phyloP scores from a whole-genome alignment of 2,329 filamentous ascomycete genomes.

The Torrubiella hemipterigena region DNA sequence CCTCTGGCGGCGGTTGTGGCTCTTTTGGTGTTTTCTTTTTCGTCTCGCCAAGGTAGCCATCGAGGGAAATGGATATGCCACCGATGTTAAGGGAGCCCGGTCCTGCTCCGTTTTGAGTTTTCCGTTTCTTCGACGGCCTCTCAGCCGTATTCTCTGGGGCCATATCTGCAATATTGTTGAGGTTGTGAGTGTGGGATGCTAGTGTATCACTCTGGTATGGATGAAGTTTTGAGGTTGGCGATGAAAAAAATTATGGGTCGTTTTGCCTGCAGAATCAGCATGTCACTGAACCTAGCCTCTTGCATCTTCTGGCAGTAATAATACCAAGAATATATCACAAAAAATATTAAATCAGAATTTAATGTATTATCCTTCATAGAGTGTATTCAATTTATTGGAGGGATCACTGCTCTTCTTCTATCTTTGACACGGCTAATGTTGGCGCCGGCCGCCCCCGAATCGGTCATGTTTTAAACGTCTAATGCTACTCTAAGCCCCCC shows the following conservation, averaged over 20 bases:
- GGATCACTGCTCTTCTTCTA: no score
- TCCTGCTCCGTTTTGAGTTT: constrained; percentile 18
- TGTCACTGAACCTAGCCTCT: no score
- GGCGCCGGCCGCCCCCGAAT: no score
- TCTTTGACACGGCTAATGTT: no score
- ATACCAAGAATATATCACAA: no score
- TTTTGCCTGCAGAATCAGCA: no score
- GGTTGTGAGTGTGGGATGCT: not conserved
- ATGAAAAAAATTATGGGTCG: not conserved
- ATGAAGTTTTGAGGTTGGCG: not conserved
- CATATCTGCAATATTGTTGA: constrained; percentile 9
- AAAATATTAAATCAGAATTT: no score
- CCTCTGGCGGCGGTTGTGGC: constrained; percentile 3
- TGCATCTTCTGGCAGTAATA: no score
- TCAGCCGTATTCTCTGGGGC: constrained; percentile 11
- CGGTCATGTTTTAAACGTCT: no score
- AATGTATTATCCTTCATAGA: no score
- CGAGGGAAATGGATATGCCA: constrained; percentile 34
- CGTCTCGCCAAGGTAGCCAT: constrained; percentile 33
- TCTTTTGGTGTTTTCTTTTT: constrained; percentile 13
- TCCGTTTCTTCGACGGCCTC: constrained; percentile 24
- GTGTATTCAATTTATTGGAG: no score
- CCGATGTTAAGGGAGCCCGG: constrained; percentile 35
- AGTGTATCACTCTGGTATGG: not conserved
- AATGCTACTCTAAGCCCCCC: no score